Conservation (phyloP, 2,329 filamentous ascomycete species). For the Claviceps fusiformis region DNA sequence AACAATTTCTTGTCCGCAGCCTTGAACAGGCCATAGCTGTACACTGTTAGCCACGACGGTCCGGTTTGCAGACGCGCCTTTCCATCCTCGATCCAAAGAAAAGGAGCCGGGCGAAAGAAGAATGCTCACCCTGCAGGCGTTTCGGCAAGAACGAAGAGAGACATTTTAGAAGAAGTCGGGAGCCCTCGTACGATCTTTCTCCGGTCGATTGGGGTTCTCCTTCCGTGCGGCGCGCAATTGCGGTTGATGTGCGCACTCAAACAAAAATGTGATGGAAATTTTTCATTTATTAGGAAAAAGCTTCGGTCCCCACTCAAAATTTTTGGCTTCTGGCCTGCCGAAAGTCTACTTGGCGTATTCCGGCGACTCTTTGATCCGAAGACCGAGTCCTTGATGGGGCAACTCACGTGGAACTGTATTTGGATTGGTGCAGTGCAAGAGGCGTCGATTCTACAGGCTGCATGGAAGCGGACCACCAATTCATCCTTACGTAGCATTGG, state of each 20-base stretch:
- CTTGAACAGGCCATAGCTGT: slow-evolving; percentile 94
- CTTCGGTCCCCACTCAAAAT: slow-evolving; percentile 23
- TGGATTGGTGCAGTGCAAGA: neutral
- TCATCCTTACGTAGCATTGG: neutral
- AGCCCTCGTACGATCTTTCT: slow-evolving; percentile 19
- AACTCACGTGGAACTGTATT: slow-evolving; percentile 10
- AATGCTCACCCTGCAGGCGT: slow-evolving; percentile 63
- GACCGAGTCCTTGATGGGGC: neutral
- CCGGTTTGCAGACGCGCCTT: neutral
- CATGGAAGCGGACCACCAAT: neutral
- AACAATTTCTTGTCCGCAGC: slow-evolving; percentile 97
- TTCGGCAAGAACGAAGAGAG: slow-evolving; percentile 85
- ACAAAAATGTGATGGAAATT: slow-evolving; percentile 27
- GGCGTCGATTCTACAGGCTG: neutral
- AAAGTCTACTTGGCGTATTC: slow-evolving; percentile 4
- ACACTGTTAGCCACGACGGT: slow-evolving; percentile 17
- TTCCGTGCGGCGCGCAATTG: slow-evolving; percentile 25
- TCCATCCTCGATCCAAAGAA: neutral
- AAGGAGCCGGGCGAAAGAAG: neutral
- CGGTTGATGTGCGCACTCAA: slow-evolving; percentile 21
- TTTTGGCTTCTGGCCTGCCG: slow-evolving; percentile 21
- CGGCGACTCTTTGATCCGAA: slow-evolving; percentile 17
- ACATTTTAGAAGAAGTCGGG: slow-evolving; percentile 43
- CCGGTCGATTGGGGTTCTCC: slow-evolving; percentile 17
- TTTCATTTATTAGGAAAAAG: slow-evolving; percentile 23